phyloP scores from a whole-genome alignment of 805 yeast species.

The Hanseniaspora meyeri region DNA sequence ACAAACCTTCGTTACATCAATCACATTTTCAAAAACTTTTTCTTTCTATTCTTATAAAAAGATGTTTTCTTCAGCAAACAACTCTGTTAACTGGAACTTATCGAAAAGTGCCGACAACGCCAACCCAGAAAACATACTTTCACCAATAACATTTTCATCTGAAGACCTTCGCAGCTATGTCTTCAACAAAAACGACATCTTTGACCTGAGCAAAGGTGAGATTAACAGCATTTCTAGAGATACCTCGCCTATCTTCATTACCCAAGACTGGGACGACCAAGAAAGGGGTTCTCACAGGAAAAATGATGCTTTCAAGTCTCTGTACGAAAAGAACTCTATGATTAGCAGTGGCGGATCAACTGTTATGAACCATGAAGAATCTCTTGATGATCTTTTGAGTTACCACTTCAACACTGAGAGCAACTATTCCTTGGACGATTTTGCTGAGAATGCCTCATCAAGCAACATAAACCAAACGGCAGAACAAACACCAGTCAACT shows the following conservation, averaged over 20 bases:
- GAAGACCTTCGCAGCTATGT: not conserved
- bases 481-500: not conserved
- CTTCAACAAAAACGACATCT: not conserved
- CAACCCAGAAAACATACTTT: not conserved
- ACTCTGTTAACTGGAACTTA: not conserved
- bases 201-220: not conserved
- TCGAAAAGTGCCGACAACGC: not conserved
- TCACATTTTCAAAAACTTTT: too few species aligned
- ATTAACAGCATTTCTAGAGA: not conserved
- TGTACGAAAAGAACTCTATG: not conserved
- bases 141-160: not conserved
- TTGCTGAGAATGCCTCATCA: not conserved
- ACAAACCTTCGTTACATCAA: too few species aligned
- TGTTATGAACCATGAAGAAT: not conserved
- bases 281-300: not conserved
- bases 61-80: too few species aligned
- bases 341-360: constrained; percentile 7
- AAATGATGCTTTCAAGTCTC: not conserved
- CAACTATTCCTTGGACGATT: not conserved
- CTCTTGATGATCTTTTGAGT: not conserved
- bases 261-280: not conserved
- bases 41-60: too few species aligned
- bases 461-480: not conserved
- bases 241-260: constrained; percentile 10
- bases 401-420: not conserved